Evolutionary conservation across 352 stramenopile species (phyloP), one percentile per base, ranked within the genome.

Genomic region (Phytophthora boehmeriae): DNA sequence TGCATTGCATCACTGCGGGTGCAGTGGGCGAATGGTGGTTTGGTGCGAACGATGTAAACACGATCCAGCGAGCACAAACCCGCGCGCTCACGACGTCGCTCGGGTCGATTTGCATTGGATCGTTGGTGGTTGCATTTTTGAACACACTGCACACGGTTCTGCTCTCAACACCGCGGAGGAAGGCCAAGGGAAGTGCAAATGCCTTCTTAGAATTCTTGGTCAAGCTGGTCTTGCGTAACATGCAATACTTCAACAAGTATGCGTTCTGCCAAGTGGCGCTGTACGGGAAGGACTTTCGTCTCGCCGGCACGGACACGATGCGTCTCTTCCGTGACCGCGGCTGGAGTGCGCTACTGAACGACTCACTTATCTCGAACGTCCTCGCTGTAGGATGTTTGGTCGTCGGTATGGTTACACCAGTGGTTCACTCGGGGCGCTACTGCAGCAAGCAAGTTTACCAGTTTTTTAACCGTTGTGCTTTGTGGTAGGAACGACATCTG

Each of bases 181-280:
- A 92, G 59, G 63, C 74, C 5, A 75, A 71, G 23, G 71, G 76
- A 5, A 89, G 78, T 41, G 68, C 80, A 1, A 95, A 95, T 45
- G 86, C 84, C 25, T 95, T 81, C 32, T 68, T 95, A n/a, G 86
- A 93, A 53, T 95, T 85, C 54, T 64, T 95, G 32, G 78, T 93
- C 38, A 73, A 75, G 50, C 57, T 92, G 28, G 78, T 92, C 13
- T 80, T 80, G 42, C 78, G 77, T 43, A 92, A 92, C 56, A 75
- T 92, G 60, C 68, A 88, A 50, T 88, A 90, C 36, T 96, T 92
- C 53, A 96, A 96, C 76, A 96, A 96, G 65, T 96, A 86, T 59
- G 87, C 87, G 3, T 94, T 93, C 54, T 93, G 85, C 47, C 87
- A 94, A 30, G 77, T 96, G 23, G 85, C 85, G 19, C 72, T 96